Evolutionary conservation across 2,329 filamentous ascomycete genomes (phyloP), one percentile per base, ranked within the genome.

Genomic region (Fusarium liriodendri): DNA sequence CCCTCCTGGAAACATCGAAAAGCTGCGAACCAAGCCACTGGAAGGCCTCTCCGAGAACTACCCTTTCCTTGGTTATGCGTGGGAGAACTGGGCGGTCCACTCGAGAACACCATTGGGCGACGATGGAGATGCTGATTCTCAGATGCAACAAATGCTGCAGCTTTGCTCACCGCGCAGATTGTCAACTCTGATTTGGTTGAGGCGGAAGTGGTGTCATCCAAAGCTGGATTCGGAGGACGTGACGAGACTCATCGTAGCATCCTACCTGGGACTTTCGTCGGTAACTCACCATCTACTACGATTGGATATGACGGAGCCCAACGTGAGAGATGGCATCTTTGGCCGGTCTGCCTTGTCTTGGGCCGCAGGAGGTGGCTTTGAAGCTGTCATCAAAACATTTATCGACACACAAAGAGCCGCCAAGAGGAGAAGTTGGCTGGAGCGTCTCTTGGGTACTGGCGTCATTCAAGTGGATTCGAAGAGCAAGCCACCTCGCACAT

Each of bases 11-110:
- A 58, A 58, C 33, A 58, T 58, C 4, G 54, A 58, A 58, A 58
- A 37, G n/a, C 22, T 58, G 3, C 54, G 33, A 2, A 37, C 35
- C 2, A 58, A 13, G 16, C 22, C 54, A 4, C 25, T 60, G 9
- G 57, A 60, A 6, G 2, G 37, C 16, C 37, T 60, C 10, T 42
- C 37, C 2, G 37, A 60, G 37, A 60, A 60, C 25, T 60, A 60
- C 22, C 57, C 57, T 18, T 42, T 60, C 14, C 57, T 60, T 38
- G 37, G 57, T 18, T 60, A 60, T 18, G 35, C 57, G 18, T 60
- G 57, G 57, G 37, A 60, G 27, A 60, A 60, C 8, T 60, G 57
- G 57, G 35, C 57, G n/a, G 18, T 42, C n/a, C 57, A 60, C 37
- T 32, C 38, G 11, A 32, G 57, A 42, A n/a, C 10, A 32, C 16